Percentiles rank a stretch among this genome's conserved stretches.
Evolutionary conservation across 805 yeast genomes (phyloP).

Genomic region (Isabelozyma rhagii): DNA sequence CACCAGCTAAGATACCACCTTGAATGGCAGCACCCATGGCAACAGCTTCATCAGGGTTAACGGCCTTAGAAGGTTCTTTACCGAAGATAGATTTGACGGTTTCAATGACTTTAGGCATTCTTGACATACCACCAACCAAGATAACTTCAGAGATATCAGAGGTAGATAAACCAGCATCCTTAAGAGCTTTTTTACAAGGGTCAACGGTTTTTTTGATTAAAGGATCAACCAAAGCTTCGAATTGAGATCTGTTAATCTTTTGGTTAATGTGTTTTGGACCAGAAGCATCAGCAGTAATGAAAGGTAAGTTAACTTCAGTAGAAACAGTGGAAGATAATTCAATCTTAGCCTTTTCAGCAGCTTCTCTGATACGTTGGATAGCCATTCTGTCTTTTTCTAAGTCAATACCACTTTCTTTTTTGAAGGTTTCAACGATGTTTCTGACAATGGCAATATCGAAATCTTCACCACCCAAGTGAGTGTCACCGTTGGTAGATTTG

Average conservation of each 20-base stretch:
- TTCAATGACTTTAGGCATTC: slow-evolving; percentile 85
- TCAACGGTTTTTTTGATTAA: slow-evolving; percentile 69
- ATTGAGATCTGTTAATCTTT: slow-evolving; percentile 63
- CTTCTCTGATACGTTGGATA: slow-evolving; percentile 82
- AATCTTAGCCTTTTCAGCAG: slow-evolving; percentile 86
- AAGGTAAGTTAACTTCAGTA: slow-evolving; percentile 78
- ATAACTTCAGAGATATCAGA: slow-evolving; percentile 75
- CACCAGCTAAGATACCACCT: slow-evolving; percentile 95
- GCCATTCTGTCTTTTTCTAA: slow-evolving; percentile 68
- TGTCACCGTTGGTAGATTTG: slow-evolving; percentile 95
- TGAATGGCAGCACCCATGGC: slow-evolving; percentile 97
- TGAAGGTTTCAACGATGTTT: slow-evolving; percentile 75
- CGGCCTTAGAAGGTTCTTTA: slow-evolving; percentile 83
- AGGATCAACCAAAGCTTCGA: slow-evolving; percentile 63
- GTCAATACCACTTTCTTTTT: slow-evolving; percentile 68
- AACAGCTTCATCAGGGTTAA: slow-evolving; percentile 93
- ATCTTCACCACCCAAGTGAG: slow-evolving; percentile 92
- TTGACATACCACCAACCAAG: slow-evolving; percentile 87
- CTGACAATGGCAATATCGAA: slow-evolving; percentile 85
- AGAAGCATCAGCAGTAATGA: slow-evolving; percentile 82
- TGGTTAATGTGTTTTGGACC: slow-evolving; percentile 79
- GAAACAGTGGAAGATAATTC: slow-evolving; percentile 72
- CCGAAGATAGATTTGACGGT: slow-evolving; percentile 76
- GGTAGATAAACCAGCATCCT: slow-evolving; percentile 70
- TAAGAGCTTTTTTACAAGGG: slow-evolving; percentile 78